Evolutionary conservation across 2,329 filamentous ascomycete genomes (phyloP).

Genomic region (Apiospora aurea): DNA sequence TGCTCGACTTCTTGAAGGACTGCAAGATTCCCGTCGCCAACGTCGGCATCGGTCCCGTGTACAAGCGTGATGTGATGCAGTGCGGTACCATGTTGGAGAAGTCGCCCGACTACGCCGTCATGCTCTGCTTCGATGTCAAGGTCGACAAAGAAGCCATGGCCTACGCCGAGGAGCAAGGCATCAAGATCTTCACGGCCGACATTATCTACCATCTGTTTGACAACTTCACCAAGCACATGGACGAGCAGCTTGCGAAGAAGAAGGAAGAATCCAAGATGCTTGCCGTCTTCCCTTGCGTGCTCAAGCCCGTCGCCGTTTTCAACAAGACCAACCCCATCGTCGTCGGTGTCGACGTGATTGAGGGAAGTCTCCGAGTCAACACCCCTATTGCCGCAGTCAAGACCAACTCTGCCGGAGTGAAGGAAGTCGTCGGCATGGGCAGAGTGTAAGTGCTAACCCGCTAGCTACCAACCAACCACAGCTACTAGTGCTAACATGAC

Average conservation of each 20-base stretch:
- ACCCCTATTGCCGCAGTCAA: conserved; percentile 91
- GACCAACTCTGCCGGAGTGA: conserved; percentile 78
- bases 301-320: conserved; percentile 90
- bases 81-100: conserved; percentile 97
- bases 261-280: conserved; percentile 96
- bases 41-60: conserved; percentile 96
- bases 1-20: conserved; percentile 93
- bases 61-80: conserved; percentile 97
- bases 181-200: conserved; percentile 98
- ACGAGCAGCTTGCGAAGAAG: conserved; percentile 82
- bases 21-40: conserved; percentile 98
- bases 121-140: conserved; percentile 99
- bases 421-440: conserved; percentile 84
- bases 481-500: background rate
- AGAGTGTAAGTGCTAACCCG: conserved; percentile 78
- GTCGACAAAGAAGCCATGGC: conserved; percentile 94
- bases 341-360: conserved; percentile 92
- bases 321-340: conserved; percentile 98
- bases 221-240: conserved; percentile 94
- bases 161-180: conserved; percentile 91
- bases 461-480: background rate
- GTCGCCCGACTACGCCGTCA: conserved; percentile 92
- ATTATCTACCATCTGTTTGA: conserved; percentile 99
- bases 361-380: conserved; percentile 84
- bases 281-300: conserved; percentile 95